Conservation (phyloP, 2,329 filamentous ascomycete genomes). For the Diaporthe eres region DNA sequence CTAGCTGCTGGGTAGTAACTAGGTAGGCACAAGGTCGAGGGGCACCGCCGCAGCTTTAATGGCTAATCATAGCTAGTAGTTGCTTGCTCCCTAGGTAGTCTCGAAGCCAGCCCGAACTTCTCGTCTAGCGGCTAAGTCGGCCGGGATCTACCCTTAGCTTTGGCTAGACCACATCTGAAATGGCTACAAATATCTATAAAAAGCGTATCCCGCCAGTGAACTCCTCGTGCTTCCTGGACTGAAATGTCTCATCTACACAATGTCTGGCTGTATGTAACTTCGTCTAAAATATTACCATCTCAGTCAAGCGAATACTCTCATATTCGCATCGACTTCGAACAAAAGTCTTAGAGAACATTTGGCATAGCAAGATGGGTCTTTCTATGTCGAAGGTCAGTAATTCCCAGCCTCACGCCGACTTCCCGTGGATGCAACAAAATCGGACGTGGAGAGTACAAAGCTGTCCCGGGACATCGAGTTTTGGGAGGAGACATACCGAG, state of each 20-base stretch:
- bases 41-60: too few species aligned
- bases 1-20: too few species aligned
- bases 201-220: not conserved
- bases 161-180: not conserved
- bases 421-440: not conserved
- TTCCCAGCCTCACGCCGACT: not conserved
- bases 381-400: not conserved
- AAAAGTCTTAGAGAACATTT: not conserved
- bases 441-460: not conserved
- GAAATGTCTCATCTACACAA: not conserved
- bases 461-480: not conserved
- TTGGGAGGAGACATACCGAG: conserved; percentile 5
- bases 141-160: not conserved
- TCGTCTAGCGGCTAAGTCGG: conserved; percentile 1
- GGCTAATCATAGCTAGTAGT: too few species aligned
- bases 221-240: not conserved
- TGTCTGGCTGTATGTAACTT: not conserved
- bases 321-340: not conserved
- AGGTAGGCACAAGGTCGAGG: too few species aligned
- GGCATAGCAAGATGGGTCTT: conserved; percentile 17
- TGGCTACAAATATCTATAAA: not conserved
- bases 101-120: not conserved
- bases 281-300: conserved; percentile 6
- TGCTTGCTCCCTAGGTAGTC: too few species aligned
- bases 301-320: not conserved